Percentiles rank a stretch among this genome's conserved stretches.
Conservation (phyloP, 345 rosid genomes). For the Citrus inodora region DNA sequence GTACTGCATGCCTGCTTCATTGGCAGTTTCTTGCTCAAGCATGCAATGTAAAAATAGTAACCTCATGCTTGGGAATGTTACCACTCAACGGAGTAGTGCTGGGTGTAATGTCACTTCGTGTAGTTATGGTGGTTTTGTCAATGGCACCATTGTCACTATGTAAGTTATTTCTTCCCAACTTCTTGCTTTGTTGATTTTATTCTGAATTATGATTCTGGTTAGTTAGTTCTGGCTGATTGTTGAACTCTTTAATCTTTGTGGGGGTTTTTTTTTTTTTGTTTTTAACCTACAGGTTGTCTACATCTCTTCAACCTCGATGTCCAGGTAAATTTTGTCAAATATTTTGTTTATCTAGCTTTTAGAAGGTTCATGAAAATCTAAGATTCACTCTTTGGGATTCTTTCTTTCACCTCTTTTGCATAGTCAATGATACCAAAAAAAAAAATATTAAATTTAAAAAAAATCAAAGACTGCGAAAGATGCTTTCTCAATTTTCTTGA, state of each 20-base stretch:
- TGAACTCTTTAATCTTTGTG: neutral
- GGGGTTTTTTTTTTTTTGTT: neutral
- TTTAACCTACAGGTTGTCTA: slow-evolving; percentile 57
- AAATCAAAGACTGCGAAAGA: neutral
- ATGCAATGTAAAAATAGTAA: slow-evolving; percentile 86
- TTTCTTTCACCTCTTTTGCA: neutral
- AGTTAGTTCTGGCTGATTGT: neutral
- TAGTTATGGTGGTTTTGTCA: slow-evolving; percentile 67
- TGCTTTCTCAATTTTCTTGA: neutral
- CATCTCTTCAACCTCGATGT: slow-evolving; percentile 82
- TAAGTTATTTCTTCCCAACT: slow-evolving; percentile 27
- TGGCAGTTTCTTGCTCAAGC: slow-evolving; percentile 94
- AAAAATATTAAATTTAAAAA: no score
- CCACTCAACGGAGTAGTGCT: slow-evolving; percentile 63
- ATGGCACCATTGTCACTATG: slow-evolving; percentile 74
- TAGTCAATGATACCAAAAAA: neutral
- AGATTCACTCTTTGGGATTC: neutral
- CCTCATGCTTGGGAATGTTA: slow-evolving; percentile 78
- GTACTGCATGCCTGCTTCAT: slow-evolving; percentile 86
- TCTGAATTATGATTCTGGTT: neutral
- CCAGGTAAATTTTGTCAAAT: slow-evolving; percentile 54
- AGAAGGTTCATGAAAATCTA: neutral
- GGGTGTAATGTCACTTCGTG: slow-evolving; percentile 94
- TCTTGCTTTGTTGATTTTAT: neutral
- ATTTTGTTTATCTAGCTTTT: neutral